A percentile compares a stretch with the other conserved stretches of the same genome.
These are phyloP conservation scores for Gossypium australe DNA, from an alignment of 345 rosid genomes.

Conservation along the genomic window DNA sequence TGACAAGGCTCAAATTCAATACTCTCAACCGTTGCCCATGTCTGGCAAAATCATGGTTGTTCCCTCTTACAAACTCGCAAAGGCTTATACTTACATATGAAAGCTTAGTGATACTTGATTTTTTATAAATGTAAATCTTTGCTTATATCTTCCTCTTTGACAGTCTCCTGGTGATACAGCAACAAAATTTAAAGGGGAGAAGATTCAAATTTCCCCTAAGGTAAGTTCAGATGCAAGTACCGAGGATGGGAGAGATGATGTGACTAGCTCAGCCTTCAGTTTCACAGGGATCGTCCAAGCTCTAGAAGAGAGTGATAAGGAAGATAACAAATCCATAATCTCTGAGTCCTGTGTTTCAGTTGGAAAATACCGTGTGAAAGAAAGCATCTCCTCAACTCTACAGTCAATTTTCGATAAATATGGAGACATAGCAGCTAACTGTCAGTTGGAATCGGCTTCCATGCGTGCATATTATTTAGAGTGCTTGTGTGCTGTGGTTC, in stretches of 20 bases:
- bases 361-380: slow-evolving; percentile 64
- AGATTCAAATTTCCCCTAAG: slow-evolving; percentile 14
- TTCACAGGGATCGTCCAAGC: slow-evolving; percentile 35
- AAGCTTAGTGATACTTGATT: not conserved
- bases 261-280: slow-evolving; percentile 29
- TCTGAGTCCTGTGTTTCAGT: slow-evolving; percentile 69
- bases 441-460: slow-evolving; percentile 60
- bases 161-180: slow-evolving; percentile 17
- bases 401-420: slow-evolving; percentile 50
- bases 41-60: slow-evolving; percentile 22
- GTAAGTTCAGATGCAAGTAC: slow-evolving; percentile 12
- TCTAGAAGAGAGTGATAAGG: slow-evolving; percentile 26
- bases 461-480: slow-evolving; percentile 68
- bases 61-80: not conserved
- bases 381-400: slow-evolving; percentile 45
- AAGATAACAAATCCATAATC: slow-evolving; percentile 41
- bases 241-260: slow-evolving; percentile 9
- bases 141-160: not conserved
- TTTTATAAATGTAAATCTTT: not conserved
- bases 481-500: slow-evolving; percentile 62
- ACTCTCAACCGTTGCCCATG: slow-evolving; percentile 24
- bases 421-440: slow-evolving; percentile 81
- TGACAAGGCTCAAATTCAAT: slow-evolving; percentile 29
- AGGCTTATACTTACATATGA: not conserved
- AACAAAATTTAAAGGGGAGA: slow-evolving; percentile 19